Evolutionary conservation across 805 yeast species (phyloP).

Genomic region (Pichia sporocuriosa): DNA sequence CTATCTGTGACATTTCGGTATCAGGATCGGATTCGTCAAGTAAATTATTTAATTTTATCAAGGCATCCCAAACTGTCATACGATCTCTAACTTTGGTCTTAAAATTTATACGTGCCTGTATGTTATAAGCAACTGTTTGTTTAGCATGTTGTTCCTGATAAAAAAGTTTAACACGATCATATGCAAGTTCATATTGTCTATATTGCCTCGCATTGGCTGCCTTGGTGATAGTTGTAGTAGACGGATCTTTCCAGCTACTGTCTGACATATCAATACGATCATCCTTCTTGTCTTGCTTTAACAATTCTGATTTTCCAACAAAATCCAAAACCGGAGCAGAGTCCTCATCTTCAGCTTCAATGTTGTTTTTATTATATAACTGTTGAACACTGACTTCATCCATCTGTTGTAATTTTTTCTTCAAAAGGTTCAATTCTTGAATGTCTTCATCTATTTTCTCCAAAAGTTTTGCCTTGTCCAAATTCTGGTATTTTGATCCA

Average conservation of each 20-base stretch:
- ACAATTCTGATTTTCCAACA: no score
- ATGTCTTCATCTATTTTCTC: constrained; percentile 40
- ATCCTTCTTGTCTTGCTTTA: constrained; percentile 2
- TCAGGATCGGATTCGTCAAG: constrained; percentile 73
- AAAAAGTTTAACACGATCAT: constrained; percentile 59
- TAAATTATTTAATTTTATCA: constrained; percentile 51
- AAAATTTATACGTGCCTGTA: constrained; percentile 65
- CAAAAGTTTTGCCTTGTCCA: constrained; percentile 28
- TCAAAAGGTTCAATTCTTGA: constrained; percentile 34
- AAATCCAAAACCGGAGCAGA: no score
- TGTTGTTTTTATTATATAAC: no score
- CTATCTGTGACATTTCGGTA: constrained; percentile 66
- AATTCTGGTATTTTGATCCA: constrained; percentile 21
- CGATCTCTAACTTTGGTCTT: constrained; percentile 59
- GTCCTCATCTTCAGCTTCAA: constrained; percentile 3
- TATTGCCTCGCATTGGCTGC: constrained; percentile 32
- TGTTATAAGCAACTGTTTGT: constrained; percentile 67
- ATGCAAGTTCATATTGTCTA: constrained; percentile 49
- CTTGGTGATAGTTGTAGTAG: constrained; percentile 18
- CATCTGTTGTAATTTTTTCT: constrained; percentile 14
- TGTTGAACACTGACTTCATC: constrained; percentile 2
- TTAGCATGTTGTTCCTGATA: constrained; percentile 62
- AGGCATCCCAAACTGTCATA: constrained; percentile 69
- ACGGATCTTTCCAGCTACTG: constrained; percentile 23
- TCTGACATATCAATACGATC: constrained; percentile 1